phyloP scores from a whole-genome alignment of 2,329 filamentous ascomycete genomes.

The Ceratocystis lukuohia region DNA sequence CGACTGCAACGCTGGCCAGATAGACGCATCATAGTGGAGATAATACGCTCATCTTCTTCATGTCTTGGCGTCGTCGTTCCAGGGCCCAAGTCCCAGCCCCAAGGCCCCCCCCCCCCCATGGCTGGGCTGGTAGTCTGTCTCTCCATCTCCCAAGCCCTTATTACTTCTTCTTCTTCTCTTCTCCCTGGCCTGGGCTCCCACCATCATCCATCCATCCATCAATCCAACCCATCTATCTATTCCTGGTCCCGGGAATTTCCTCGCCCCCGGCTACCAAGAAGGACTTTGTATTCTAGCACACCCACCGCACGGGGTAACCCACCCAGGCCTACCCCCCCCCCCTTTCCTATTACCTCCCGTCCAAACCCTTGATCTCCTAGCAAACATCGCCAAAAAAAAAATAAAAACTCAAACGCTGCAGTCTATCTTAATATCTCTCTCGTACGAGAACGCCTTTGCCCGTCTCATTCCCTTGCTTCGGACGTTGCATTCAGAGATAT shows the following conservation, averaged over 20 bases:
- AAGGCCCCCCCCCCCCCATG: neutral
- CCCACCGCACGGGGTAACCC: neutral
- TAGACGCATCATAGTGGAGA: neutral
- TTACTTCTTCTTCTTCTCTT: neutral
- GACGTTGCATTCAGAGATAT: neutral
- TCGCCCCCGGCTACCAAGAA: neutral
- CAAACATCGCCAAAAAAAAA: neutral
- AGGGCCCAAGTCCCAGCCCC: neutral
- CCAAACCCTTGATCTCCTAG: neutral
- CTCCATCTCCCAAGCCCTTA: neutral
- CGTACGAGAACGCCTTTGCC: neutral
- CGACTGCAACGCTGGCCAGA: neutral
- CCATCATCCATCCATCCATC: neutral
- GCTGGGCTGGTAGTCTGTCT: neutral
- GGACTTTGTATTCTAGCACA: neutral
- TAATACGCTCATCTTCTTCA: slow-evolving; percentile 4
- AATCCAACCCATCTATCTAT: neutral
- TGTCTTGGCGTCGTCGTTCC: neutral
- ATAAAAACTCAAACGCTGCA: too few species aligned
- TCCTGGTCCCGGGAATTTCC: neutral
- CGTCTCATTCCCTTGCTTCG: neutral
- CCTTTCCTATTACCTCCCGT: neutral
- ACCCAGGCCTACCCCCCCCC: neutral
- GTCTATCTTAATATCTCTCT: neutral
- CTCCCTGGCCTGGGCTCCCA: neutral